These are phyloP conservation scores for Claviceps sorghi DNA, from an alignment of 2,329 filamentous ascomycete species.

Conservation along the genomic window DNA sequence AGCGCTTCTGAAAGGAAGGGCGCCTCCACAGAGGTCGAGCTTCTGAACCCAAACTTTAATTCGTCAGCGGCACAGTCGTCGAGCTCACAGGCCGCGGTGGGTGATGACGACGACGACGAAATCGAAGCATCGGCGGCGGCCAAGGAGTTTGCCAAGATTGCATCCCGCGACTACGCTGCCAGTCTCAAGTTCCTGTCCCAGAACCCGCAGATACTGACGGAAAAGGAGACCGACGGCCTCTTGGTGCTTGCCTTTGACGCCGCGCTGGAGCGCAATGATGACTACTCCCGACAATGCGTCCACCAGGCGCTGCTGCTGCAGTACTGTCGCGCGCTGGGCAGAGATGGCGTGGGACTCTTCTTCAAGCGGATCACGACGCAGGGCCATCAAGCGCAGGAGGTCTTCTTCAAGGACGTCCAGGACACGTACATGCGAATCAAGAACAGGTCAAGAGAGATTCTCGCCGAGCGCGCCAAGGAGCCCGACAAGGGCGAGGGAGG, in stretches of 20 bases:
- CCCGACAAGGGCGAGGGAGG: constrained; percentile 16
- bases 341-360: constrained; percentile 79
- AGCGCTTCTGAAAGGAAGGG: constrained; percentile 31
- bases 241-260: constrained; percentile 85
- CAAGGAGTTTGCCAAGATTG: constrained; percentile 71
- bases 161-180: constrained; percentile 55
- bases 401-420: constrained; percentile 88
- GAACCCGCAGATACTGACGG: constrained; percentile 64
- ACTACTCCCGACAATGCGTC: constrained; percentile 72
- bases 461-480: constrained; percentile 36
- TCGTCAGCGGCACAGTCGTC: constrained; percentile 4
- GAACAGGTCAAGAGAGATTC: constrained; percentile 59
- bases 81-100: constrained; percentile 19
- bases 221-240: constrained; percentile 81
- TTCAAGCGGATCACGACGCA: constrained; percentile 90
- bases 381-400: constrained; percentile 75
- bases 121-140: constrained; percentile 63
- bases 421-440: constrained; percentile 75
- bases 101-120: constrained; percentile 59
- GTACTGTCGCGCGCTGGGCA: constrained; percentile 82
- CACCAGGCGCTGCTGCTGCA: constrained; percentile 87
- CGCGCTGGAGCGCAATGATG: constrained; percentile 60
- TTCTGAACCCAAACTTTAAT: constrained; percentile 53
- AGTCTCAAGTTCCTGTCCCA: constrained; percentile 64
- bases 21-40: constrained; percentile 45